Conservation (phyloP, 441 rosid genomes). For the Adansonia gregorii region DNA sequence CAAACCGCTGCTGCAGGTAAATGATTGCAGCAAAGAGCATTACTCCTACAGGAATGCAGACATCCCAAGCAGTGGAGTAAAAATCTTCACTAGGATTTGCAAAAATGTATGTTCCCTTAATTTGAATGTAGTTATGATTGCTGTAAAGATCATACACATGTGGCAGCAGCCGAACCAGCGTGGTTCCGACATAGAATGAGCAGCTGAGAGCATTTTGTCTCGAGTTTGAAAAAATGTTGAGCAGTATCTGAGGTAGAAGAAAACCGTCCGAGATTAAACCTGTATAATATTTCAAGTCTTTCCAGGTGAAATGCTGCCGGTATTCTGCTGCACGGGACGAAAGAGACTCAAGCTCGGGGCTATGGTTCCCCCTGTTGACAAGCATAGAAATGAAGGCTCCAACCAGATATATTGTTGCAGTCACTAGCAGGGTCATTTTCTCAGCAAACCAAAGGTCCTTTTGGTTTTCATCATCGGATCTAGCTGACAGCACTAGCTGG, state of each 20-base stretch:
- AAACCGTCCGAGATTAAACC: constrained; percentile 26
- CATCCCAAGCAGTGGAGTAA: constrained; percentile 39
- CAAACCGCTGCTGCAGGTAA: constrained; percentile 42
- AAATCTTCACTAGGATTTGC: constrained; percentile 39
- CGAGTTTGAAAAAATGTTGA: constrained; percentile 35
- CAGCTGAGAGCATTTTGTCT: constrained; percentile 29
- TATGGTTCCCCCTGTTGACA: constrained; percentile 9
- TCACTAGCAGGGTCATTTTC: constrained; percentile 29
- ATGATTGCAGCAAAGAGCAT: constrained; percentile 36
- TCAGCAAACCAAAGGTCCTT: constrained; percentile 33
- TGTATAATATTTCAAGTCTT: neutral
- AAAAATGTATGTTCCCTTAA: constrained; percentile 39
- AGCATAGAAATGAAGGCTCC: constrained; percentile 29
- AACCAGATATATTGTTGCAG: constrained; percentile 28
- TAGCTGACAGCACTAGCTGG: constrained; percentile 35
- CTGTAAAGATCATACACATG: constrained; percentile 40
- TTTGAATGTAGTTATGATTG: constrained; percentile 14
- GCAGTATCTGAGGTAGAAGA: constrained; percentile 42
- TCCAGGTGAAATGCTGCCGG: neutral
- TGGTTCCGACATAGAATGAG: constrained; percentile 35
- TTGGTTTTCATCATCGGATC: neutral
- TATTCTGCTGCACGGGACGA: neutral
- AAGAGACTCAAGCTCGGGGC: neutral
- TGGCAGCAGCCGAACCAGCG: constrained; percentile 35
- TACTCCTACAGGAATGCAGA: neutral